Base-by-base conservation (phyloP, 1,284 basidiomycete genomes). In the Wolfiporia cocos region DNA sequence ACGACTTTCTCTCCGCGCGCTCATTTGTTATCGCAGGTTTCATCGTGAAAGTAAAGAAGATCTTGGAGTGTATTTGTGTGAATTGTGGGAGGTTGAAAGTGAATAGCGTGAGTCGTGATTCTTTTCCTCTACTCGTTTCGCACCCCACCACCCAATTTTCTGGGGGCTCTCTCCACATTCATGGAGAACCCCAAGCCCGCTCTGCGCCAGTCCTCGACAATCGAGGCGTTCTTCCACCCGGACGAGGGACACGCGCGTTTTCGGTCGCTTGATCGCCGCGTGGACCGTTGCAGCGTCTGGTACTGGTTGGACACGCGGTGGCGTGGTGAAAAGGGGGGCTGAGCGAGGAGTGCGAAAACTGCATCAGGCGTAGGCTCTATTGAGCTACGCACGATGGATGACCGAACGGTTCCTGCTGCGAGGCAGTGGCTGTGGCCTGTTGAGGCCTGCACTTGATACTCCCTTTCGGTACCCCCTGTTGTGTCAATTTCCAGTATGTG, bases 1-100 rank as follows among this genome's bases (percentile, higher is more conserved):
- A 37, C 22, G 12, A 21, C 12, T 12, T 31, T 19, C 6, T 20
- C n/a, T 3, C 5, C 17, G 30, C 15, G 18, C 23, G 39, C 20
- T 41, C 33, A 11, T 35, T 11, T 24, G 5, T 12, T 19, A n/a
- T 39, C 43, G 29, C 55, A 93, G 93, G 96, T 40, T 99, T 99
- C 71, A 84, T 99, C 58, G 80, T 91, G 66, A 99, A 98, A 81
- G 93, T 98, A 65, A 99, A 99, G 74, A 99, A 99, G 77, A 97
- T 99, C 58, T 70, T 98, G 69, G 96, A 99, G 75, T 91, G 88
- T 68, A 92, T 99, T 55, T 99, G 96, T 74, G 90, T 94, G 57
- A 94, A 95, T 62, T 99, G 96, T 67, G 96, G 96, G 59, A 96
- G 91, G 69, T 76, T 99, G 55, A 98, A 97, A 74, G 89, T 89